Conservation (phyloP, 305 asterid genomes). For the Fraxinus ornus region DNA sequence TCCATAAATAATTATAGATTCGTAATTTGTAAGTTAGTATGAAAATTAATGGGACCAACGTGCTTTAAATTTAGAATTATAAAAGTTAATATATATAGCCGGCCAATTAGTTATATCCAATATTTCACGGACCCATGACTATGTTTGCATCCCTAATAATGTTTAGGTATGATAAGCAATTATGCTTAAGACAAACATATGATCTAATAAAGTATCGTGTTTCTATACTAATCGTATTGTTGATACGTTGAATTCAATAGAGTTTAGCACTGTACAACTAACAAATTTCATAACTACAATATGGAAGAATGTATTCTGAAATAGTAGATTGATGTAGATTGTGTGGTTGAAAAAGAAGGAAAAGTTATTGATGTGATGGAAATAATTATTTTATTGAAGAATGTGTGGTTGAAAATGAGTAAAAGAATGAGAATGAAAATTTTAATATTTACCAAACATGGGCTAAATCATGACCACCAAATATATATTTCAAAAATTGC, state of each 20-base stretch:
- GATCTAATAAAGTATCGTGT: neutral
- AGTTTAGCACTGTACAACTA: neutral
- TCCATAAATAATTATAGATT: slow-evolving; percentile 5
- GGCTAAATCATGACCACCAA: neutral
- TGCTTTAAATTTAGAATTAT: neutral
- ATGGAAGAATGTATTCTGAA: no score
- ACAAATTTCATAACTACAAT: neutral
- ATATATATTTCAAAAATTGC: neutral
- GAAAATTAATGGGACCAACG: slow-evolving; percentile 5
- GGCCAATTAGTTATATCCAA: neutral
- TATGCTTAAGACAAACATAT: neutral
- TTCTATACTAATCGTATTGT: neutral
- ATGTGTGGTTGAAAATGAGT: no score
- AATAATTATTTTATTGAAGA: no score
- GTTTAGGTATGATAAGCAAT: neutral
- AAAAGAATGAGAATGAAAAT: no score
- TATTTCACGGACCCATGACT: neutral
- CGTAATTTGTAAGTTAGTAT: slow-evolving; percentile 7
- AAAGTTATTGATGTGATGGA: no score
- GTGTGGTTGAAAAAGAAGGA: no score
- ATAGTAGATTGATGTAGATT: no score
- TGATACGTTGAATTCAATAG: neutral
- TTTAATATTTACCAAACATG: no score
- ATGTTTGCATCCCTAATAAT: neutral
- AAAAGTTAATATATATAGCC: neutral